Percentiles rank a stretch among this genome's conserved stretches.
Evolutionary conservation across 495 filamentous ascomycete genomes (phyloP).

Genomic region (Recurvomyces mirabilis): DNA sequence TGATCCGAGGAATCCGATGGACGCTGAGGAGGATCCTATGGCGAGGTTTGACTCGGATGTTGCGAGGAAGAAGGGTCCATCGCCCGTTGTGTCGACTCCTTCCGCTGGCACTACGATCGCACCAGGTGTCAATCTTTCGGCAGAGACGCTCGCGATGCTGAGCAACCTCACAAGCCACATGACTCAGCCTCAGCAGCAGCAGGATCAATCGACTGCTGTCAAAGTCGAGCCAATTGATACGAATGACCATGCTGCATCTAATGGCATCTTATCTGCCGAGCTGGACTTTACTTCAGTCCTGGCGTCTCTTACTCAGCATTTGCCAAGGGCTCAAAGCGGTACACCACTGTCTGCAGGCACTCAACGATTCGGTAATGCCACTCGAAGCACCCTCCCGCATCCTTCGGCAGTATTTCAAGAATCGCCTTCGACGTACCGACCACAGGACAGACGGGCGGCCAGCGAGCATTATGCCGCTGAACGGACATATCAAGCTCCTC

Average conservation of each 20-base stretch:
- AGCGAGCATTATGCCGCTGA: no score
- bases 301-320: slow-evolving; percentile 6
- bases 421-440: no score
- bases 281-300: slow-evolving; percentile 14
- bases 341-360: background rate
- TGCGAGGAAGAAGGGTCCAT: slow-evolving; percentile 7
- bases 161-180: slow-evolving; percentile 3
- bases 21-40: slow-evolving; percentile 2
- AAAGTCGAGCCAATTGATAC: slow-evolving; percentile 1
- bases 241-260: no score
- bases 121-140: background rate
- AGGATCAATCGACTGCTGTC: background rate
- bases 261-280: background rate
- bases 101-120: background rate
- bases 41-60: slow-evolving; percentile 16
- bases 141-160: background rate
- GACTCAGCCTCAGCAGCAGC: background rate
- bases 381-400: background rate
- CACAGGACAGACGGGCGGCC: no score
- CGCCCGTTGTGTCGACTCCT: background rate
- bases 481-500: no score
- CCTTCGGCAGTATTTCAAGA: no score
- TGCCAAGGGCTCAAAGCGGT: background rate
- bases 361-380: background rate
- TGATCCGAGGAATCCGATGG: slow-evolving; percentile 31